Evolutionary conservation across 2,329 filamentous ascomycete species (phyloP), one percentile per base, ranked within the genome.

Genomic region (Cladosporium phlei): DNA sequence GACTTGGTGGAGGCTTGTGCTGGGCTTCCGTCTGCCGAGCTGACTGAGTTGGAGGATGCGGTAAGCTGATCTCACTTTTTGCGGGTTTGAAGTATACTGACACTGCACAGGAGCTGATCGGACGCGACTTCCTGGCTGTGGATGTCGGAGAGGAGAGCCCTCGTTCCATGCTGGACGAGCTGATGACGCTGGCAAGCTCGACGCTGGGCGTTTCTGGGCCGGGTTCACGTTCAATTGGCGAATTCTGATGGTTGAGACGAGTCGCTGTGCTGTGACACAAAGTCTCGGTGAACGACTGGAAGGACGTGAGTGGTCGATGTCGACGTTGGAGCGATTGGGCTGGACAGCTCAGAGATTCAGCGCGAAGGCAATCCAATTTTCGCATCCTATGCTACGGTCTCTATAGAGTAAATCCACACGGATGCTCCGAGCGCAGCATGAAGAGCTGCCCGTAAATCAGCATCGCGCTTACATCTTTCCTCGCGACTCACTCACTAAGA

Each of bases 1-100:
- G 86, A 95, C 63, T 71, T 97, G 2, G 78, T 84, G 5, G 76
- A 80, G 22, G 78, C 82, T 16, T 95, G 86, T 65, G 79, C 85
- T 4, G 75, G 74, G 34, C 69, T 94, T 53, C 80, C 82, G 0
- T 68, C 72, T 0, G 69, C 72, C 3, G 88, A 95, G 58, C 73
- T 75, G 43, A 65, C 68, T n/a, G 77, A 79, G 28, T 71, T 96
- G n/a, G 75, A 82, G 55, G 69, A 78, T 52, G 88, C 89, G 19
- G 80, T 79, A 65, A 56, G 70, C 60, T 16, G 12, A 25, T 38
- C 27, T 42, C 17, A 11, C 28, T 19, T 11, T 14, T 32, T 7
- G 17, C 11, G 10, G n/a, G n/a, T 14, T 4, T n/a, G n/a, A n/a
- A n/a, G n/a, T n/a, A n/a, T 38, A 52, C 51, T 54, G 43, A 56